These are phyloP conservation scores for Penstemon newberryi DNA, from an alignment of 257 asterid genomes.

Conservation along the genomic window DNA sequence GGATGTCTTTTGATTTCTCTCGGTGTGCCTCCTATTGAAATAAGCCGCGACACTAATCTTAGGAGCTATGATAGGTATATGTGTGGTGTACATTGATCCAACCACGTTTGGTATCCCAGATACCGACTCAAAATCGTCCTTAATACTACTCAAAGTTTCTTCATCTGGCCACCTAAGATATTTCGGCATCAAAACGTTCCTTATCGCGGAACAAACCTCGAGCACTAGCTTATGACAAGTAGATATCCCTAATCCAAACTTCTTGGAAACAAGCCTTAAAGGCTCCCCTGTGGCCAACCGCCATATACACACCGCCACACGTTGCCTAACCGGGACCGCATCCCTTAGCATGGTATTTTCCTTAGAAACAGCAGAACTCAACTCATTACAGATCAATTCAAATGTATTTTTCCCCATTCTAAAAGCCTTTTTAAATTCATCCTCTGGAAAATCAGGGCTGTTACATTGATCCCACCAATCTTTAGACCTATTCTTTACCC, in stretches of 20 bases:
- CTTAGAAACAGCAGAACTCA: background rate
- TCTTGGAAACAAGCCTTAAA: constrained; percentile 4
- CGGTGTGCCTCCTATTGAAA: constrained; percentile 9
- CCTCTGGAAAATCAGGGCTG: background rate
- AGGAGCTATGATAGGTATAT: constrained; percentile 3
- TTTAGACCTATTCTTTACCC: background rate
- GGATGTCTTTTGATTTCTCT: constrained; percentile 7
- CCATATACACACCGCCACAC: constrained; percentile 3
- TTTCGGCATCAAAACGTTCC: background rate
- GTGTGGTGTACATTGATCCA: constrained; percentile 1
- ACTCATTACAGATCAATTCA: background rate
- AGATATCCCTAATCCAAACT: constrained; percentile 6
- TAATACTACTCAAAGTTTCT: background rate
- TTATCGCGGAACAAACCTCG: constrained; percentile 1
- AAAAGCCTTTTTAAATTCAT: constrained; percentile 2
- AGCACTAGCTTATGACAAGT: constrained; percentile 12
- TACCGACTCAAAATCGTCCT: background rate
- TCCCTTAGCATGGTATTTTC: background rate
- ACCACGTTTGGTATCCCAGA: constrained; percentile 4
- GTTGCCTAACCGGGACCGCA: background rate
- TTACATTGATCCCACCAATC: constrained; percentile 4
- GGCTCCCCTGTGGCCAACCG: constrained; percentile 7
- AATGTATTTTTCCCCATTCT: constrained; percentile 1
- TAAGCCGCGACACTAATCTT: constrained; percentile 8
- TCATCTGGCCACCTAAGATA: constrained; percentile 5